A percentile compares a stretch with the other conserved stretches of the same genome.
phyloP scores from a whole-genome alignment of 139 green algal species.

The Auxenochlorella pyrenoidosa region DNA sequence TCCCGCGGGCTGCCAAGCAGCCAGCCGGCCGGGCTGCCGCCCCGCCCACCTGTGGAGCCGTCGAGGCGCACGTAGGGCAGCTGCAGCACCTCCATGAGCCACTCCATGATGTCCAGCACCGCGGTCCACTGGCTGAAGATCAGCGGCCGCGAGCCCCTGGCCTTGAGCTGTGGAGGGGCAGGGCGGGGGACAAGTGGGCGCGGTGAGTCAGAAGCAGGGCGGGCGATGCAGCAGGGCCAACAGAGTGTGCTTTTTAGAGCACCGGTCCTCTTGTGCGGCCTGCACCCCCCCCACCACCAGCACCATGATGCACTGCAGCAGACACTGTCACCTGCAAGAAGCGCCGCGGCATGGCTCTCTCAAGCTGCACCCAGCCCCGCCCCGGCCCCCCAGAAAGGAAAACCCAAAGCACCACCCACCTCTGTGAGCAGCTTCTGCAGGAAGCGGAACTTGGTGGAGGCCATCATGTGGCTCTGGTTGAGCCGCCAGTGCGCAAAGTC shows the following conservation, averaged over 20 bases:
- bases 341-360: background rate
- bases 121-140: constrained; percentile 94
- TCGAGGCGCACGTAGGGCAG: constrained; percentile 87
- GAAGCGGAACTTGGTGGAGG: constrained; percentile 51
- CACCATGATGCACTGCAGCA: background rate
- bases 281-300: background rate
- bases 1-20: too few relatives aligned
- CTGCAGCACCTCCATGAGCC: constrained; percentile 73
- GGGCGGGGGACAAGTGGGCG: background rate
- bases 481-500: constrained; percentile 39
- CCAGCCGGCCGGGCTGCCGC: too few relatives aligned
- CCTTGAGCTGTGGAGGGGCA: constrained; percentile 57
- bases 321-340: background rate
- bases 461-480: constrained; percentile 35
- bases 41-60: constrained; percentile 67
- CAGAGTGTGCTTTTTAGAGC: too few relatives aligned
- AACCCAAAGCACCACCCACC: too few relatives aligned
- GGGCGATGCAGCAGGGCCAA: too few relatives aligned
- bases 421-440: constrained; percentile 70
- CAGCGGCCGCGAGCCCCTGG: constrained; percentile 72
- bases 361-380: background rate
- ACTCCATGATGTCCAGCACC: constrained; percentile 94
- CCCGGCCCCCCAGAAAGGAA: too few relatives aligned
- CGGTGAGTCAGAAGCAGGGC: too few relatives aligned
- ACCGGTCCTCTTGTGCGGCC: background rate